Conservation (phyloP, 306 rosid genomes). For the Gleditsia sinensis region DNA sequence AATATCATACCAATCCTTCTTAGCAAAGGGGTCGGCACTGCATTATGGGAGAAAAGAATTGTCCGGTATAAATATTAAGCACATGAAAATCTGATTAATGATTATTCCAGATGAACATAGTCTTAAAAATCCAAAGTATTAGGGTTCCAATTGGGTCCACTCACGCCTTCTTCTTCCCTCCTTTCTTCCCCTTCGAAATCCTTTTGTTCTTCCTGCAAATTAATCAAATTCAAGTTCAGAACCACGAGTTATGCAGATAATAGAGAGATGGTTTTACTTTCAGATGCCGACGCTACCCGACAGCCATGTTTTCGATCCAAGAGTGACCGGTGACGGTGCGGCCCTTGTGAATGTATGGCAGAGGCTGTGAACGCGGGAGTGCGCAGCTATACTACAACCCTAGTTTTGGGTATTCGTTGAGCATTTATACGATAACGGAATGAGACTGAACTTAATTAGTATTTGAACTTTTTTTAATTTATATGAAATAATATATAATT, state of each 20-base stretch:
- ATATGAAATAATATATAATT: too few species aligned
- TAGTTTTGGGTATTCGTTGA: too few species aligned
- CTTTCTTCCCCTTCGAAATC: constrained; percentile 53
- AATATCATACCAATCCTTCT: neutral
- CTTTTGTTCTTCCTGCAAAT: constrained; percentile 50
- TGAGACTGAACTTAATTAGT: too few species aligned
- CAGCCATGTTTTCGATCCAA: neutral
- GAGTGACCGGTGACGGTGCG: neutral
- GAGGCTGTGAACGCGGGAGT: neutral
- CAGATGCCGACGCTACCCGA: neutral
- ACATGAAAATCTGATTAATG: too few species aligned
- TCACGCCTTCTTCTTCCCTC: constrained; percentile 55
- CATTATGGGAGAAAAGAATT: too few species aligned
- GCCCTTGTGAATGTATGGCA: neutral
- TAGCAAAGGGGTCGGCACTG: neutral
- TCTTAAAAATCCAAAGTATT: too few species aligned
- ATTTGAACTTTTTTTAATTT: too few species aligned
- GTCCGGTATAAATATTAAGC: too few species aligned
- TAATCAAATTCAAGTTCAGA: neutral
- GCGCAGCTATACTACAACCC: neutral
- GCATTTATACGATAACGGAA: too few species aligned
- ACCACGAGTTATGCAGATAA: neutral
- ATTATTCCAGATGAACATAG: too few species aligned
- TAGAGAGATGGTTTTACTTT: too few species aligned
- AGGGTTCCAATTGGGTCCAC: constrained; percentile 11